These are phyloP conservation scores for Metschnikowia borealis DNA, from an alignment of 805 yeast species.

Conservation along the genomic window DNA sequence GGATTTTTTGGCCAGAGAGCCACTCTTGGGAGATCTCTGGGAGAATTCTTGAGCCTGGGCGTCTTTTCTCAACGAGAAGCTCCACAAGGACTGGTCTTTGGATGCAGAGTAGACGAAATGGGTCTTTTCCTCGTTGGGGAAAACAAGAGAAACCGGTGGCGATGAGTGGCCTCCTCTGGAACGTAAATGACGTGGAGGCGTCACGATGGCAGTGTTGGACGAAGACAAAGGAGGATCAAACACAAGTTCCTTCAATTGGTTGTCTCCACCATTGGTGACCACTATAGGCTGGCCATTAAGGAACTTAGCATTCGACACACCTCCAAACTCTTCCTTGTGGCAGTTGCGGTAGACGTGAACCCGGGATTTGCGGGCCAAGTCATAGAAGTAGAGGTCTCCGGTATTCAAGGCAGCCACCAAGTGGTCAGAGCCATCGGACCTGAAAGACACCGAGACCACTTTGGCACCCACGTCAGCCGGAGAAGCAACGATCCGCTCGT, in stretches of 20 bases:
- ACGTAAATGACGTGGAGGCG: constrained; percentile 88
- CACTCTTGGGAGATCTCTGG: constrained; percentile 53
- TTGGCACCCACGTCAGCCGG: constrained; percentile 37
- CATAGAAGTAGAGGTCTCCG: constrained; percentile 86
- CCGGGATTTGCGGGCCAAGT: constrained; percentile 65
- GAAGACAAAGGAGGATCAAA: constrained; percentile 86
- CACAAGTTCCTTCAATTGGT: constrained; percentile 81
- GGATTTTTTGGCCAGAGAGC: constrained; percentile 27
- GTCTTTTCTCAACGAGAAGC: constrained; percentile 88
- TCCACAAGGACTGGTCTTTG: constrained; percentile 82
- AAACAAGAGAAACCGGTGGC: constrained; percentile 73
- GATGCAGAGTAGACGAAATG: constrained; percentile 87
- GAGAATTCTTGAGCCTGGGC: constrained; percentile 94
- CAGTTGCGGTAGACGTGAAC: constrained; percentile 71
- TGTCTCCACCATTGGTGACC: constrained; percentile 88
- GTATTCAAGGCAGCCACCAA: constrained; percentile 70
- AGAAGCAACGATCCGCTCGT: constrained; percentile 45
- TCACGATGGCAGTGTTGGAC: constrained; percentile 57
- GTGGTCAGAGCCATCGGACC: constrained; percentile 88
- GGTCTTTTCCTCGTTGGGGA: constrained; percentile 70
- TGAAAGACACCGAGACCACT: constrained; percentile 67
- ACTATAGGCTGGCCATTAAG: constrained; percentile 89
- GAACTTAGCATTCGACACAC: constrained; percentile 69
- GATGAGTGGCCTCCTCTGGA: constrained; percentile 97
- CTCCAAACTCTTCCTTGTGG: constrained; percentile 72